Evolutionary conservation across 2,329 filamentous ascomycete species (phyloP), one percentile per base, ranked within the genome.

Genomic region (Exophiala lecanii-corni): DNA sequence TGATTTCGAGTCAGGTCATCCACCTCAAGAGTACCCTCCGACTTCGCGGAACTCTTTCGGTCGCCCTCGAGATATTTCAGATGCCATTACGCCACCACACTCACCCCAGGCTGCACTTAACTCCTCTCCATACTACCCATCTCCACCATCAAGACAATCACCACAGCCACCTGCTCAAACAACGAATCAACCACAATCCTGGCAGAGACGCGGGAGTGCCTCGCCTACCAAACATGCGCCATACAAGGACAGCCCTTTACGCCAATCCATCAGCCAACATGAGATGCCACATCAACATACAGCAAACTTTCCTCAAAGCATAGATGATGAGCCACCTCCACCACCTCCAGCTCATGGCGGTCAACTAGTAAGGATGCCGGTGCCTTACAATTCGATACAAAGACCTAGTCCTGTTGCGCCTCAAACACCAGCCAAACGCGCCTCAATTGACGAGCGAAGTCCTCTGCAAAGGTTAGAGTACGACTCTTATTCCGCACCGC

Each of bases 331-430:
- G 9, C 44, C 56, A 15, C 60, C 61, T 9, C 62, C 62, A 19
- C 61, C 62, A 9, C 60, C 61, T 20, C 62, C 62, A 19, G 56
- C 50, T 15, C 62, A 64, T 46, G 55, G 60, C 13, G 41, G 41
- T 16, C 42, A 43, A 3, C 37, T 48, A 33, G 28, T 45, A n/a
- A 26, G 41, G 23, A 36, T 31, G 17, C 36, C 41, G 9, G 9
- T 15, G 15, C 18, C 20, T 6, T n/a, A 26, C 15, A 16, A 33
- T 26, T 28, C 39, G 20, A 16, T 39, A 37, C 49, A 53, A 30
- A 51, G 45, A 31, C 43, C 53, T 6, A 47, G 47, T 15, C 50
- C 48, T 18, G 33, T 43, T 20, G 16, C 43, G 6, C 50, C 48
- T 21, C 37, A 40, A 13, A 50, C 37, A 26, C 45, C 51, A 13